Evolutionary conservation across 2,329 filamentous ascomycete species (phyloP), one percentile per base, ranked within the genome.

Genomic region (Diaporthe vaccinii): DNA sequence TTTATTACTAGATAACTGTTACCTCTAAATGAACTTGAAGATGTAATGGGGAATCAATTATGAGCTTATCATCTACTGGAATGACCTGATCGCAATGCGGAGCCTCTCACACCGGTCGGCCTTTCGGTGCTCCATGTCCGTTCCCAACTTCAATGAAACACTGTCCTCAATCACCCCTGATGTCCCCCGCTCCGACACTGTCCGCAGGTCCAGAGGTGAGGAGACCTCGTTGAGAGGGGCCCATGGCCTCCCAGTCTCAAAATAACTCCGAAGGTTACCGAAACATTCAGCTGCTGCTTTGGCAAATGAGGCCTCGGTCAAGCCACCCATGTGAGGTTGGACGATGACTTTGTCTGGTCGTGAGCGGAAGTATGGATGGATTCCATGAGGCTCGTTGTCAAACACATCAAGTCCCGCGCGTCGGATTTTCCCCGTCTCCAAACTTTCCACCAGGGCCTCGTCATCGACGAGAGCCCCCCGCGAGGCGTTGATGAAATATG

Each of bases 351-450:
- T 70, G 44, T 74, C 65, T 44, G 39, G 53, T 53, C 61, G 55
- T 28, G 69, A 39, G 22, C 65, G 46, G 36, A 53, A 73, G 25
- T 73, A 74, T 39, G 65, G 55, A 25, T 59, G 17, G 17, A 58
- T 72, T 36, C 20, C 28, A 20, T 15, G 22, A 28, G 78, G 77
- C 72, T 74, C 83, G 77, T 73, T 82, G 65, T 82, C 83, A 68
- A 85, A 89, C 0, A 89, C 87, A 46, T 89, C 87, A 6, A 89
- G 83, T 2, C 86, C 87, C 4, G 87, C 87, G 25, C 87, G 87
- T 28, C 87, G 87, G 59, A 89, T 82, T 67, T 84, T 80, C 10
- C 82, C 84, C 69, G 81, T 79, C 74, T 86, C 82, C 4, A 89
- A 83, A 22, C 87, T 87, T 22, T 84, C 83, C 20, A 83, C 85